Evolutionary conservation across 1,139 yeast genomes (phyloP).

Genomic region (Candida sp.): DNA sequence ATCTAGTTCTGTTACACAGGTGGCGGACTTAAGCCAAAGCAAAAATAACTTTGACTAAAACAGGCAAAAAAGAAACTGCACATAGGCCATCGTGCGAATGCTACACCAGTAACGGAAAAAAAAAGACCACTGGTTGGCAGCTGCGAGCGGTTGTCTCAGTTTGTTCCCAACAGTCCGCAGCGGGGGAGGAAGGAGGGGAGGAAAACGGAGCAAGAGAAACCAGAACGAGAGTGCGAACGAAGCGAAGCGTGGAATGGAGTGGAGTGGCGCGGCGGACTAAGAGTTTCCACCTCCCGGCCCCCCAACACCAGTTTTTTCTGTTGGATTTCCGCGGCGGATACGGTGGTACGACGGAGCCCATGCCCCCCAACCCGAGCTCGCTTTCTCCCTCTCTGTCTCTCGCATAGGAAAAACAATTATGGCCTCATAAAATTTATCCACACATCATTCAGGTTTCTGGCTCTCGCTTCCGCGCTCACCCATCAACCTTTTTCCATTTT

Average conservation of each 20-base stretch:
- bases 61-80: background rate
- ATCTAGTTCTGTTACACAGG: background rate
- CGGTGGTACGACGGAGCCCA: no score
- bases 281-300: no score
- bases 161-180: background rate
- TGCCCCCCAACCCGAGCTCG: no score
- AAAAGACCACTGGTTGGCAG: background rate
- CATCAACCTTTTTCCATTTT: background rate
- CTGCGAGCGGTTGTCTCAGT: background rate
- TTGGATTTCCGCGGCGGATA: background rate
- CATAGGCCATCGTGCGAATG: no score
- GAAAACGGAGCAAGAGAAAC: background rate
- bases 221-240: background rate
- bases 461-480: background rate
- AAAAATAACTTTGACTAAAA: background rate
- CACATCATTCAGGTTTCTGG: no score
- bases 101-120: background rate
- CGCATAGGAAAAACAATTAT: background rate
- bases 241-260: background rate
- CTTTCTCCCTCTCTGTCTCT: no score
- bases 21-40: constrained; percentile 1
- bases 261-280: background rate
- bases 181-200: background rate
- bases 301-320: background rate
- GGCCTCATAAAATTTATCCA: background rate